phyloP scores from a whole-genome alignment of 306 rosid species.

The Lathyrus aphaca region DNA sequence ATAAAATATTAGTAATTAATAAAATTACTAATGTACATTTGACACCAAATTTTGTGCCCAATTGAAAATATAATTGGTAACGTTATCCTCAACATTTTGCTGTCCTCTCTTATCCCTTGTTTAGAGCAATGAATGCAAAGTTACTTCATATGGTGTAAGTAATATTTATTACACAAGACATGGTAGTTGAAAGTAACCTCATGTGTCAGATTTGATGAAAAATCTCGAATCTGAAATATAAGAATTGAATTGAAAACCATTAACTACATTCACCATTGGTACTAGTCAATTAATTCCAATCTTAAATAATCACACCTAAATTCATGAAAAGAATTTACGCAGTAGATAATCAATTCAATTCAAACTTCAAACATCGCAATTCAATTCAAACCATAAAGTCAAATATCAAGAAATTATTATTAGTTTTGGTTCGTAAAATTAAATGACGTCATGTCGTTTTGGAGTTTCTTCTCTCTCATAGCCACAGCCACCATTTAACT shows the following conservation, averaged over 20 bases:
- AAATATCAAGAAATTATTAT: slow-evolving; percentile 27
- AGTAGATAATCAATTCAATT: neutral
- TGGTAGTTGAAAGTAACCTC: slow-evolving; percentile 50
- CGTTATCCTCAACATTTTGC: neutral
- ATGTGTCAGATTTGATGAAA: slow-evolving; percentile 36
- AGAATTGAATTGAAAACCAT: slow-evolving; percentile 35
- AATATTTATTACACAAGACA: slow-evolving; percentile 45
- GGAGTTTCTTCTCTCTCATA: slow-evolving; percentile 16
- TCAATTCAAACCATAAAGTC: slow-evolving; percentile 37
- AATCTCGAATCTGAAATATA: slow-evolving; percentile 9
- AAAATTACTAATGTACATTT: no score
- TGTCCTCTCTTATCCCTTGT: neutral
- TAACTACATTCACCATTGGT: slow-evolving; percentile 24
- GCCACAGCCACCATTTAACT: slow-evolving; percentile 48
- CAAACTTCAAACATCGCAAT: slow-evolving; percentile 28
- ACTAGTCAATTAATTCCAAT: slow-evolving; percentile 22
- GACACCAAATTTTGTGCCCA: no score
- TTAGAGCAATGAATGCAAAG: slow-evolving; percentile 50
- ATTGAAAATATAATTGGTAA: neutral
- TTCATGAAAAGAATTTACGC: slow-evolving; percentile 34
- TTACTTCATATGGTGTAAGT: slow-evolving; percentile 5
- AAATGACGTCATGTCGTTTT: slow-evolving; percentile 47
- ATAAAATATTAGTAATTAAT: no score
- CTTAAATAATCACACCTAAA: slow-evolving; percentile 43
- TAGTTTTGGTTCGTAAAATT: slow-evolving; percentile 16